phyloP scores from a whole-genome alignment of 306 rosid genomes.

The Chamaecrista fasciculata region DNA sequence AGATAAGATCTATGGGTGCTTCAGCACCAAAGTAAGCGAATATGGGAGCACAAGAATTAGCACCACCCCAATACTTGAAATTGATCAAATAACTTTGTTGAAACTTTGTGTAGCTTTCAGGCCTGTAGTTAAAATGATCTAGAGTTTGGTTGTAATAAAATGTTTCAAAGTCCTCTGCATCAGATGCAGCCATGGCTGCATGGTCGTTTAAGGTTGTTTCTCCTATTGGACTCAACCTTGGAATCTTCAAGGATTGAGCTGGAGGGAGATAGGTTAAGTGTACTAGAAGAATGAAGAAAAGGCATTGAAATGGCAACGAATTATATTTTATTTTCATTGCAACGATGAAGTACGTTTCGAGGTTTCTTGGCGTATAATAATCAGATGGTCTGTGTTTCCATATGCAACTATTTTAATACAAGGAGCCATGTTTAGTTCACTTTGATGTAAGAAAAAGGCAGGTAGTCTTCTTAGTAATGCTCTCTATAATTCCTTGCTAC shows the following conservation, averaged over 20 bases:
- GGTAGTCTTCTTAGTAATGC: neutral
- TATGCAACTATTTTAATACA: neutral
- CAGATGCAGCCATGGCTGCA: neutral
- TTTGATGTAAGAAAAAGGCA: neutral
- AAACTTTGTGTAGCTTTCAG: conserved; percentile 55
- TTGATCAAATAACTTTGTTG: conserved; percentile 54
- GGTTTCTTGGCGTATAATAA: no score
- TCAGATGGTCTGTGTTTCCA: neutral
- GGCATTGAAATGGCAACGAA: conserved; percentile 13
- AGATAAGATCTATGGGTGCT: conserved; percentile 35
- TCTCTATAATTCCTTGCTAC: neutral
- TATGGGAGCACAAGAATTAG: conserved; percentile 48
- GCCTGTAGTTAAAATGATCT: conserved; percentile 61
- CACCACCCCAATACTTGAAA: conserved; percentile 57
- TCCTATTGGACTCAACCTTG: conserved; percentile 44
- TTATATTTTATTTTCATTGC: neutral
- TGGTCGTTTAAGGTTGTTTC: conserved; percentile 19
- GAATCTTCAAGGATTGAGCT: conserved; percentile 20
- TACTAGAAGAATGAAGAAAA: conserved; percentile 20
- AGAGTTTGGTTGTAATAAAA: conserved; percentile 52
- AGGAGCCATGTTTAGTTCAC: neutral
- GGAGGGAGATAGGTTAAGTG: conserved; percentile 18
- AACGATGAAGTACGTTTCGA: neutral
- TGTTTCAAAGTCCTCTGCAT: conserved; percentile 34
- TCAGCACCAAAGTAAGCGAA: conserved; percentile 62